phyloP scores from a whole-genome alignment of 129 eudicot genomes.

The Pulicaria dysenterica region DNA sequence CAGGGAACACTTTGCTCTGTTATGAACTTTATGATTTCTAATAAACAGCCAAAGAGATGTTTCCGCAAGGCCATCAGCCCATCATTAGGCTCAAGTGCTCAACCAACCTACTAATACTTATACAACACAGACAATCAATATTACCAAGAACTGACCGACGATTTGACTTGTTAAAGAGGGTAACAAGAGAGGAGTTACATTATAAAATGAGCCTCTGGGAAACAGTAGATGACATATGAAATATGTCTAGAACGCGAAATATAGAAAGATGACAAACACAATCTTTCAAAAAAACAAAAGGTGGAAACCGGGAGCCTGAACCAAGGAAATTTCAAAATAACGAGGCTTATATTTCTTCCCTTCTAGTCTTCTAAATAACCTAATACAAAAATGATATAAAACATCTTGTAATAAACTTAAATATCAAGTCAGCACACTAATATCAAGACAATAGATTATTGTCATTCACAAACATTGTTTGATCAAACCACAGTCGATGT shows the following conservation, averaged over 20 bases:
- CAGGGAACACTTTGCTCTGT: conserved; percentile 27
- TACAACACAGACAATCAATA: not conserved
- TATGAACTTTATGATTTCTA: not conserved
- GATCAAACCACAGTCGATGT: too few species aligned
- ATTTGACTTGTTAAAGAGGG: not conserved
- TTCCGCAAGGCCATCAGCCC: conserved; percentile 23
- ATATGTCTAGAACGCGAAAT: not conserved
- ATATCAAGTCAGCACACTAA: too few species aligned
- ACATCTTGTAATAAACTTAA: too few species aligned
- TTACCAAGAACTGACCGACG: conserved; percentile 5
- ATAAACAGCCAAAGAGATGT: conserved; percentile 4
- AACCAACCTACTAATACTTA: not conserved
- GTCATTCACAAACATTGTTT: too few species aligned
- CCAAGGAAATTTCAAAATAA: too few species aligned
- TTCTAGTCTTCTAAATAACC: too few species aligned
- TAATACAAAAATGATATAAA: too few species aligned
- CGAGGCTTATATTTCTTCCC: too few species aligned
- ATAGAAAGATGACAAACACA: not conserved
- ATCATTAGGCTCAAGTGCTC: conserved; percentile 15
- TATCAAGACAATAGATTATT: too few species aligned
- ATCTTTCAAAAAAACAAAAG: too few species aligned
- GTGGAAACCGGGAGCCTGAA: too few species aligned
- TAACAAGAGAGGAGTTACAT: too few species aligned
- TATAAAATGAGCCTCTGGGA: not conserved
- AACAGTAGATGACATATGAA: not conserved